Evolutionary conservation across 2,329 filamentous ascomycete species (phyloP).

Genomic region (Fusarium humuli): DNA sequence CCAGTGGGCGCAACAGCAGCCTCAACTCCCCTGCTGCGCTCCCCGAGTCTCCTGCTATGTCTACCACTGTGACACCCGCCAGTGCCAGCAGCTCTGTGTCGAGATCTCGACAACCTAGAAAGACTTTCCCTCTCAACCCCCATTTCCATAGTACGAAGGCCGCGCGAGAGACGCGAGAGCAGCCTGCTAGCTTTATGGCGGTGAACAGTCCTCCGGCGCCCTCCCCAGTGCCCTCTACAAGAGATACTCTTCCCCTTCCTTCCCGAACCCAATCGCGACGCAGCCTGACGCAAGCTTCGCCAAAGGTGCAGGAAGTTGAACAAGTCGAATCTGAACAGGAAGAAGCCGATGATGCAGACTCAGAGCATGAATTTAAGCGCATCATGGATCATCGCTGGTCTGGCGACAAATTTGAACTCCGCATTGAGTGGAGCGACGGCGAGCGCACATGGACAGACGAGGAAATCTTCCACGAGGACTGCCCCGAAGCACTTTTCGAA

Average conservation of each 20-base stretch:
- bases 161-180: neutral
- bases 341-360: neutral
- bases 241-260: neutral
- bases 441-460: slow-evolving; percentile 52
- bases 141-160: neutral
- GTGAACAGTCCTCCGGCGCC: neutral
- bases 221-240: neutral
- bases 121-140: neutral
- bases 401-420: slow-evolving; percentile 46
- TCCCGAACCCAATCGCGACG: neutral
- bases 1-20: neutral
- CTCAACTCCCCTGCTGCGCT: neutral
- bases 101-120: neutral
- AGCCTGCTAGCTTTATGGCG: neutral
- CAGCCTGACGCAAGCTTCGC: neutral
- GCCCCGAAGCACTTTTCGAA: slow-evolving; percentile 46
- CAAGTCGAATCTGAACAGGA: neutral
- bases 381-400: slow-evolving; percentile 49
- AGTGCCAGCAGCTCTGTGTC: neutral
- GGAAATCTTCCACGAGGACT: slow-evolving; percentile 50
- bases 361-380: slow-evolving; percentile 20
- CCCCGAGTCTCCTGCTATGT: neutral
- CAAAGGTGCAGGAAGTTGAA: neutral
- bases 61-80: neutral
- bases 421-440: slow-evolving; percentile 49